These are phyloP conservation scores for Cyclocybe aegerita DNA, from an alignment of 768 basidiomycete species.

Conservation along the genomic window DNA sequence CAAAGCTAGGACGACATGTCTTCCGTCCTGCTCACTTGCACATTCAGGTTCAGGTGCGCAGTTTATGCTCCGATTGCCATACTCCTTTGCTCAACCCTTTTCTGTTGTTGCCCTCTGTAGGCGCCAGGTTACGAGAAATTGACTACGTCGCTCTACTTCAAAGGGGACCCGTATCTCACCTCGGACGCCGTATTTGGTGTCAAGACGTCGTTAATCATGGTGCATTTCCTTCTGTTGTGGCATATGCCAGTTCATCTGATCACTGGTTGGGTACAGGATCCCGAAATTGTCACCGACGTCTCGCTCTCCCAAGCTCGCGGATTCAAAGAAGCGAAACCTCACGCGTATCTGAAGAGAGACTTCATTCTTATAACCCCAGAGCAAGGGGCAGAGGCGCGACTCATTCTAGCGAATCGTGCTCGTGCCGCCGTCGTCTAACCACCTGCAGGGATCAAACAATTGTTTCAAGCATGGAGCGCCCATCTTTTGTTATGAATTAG, in stretches of 20 bases:
- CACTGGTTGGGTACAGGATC: conserved; percentile 5
- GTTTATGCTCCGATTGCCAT: background rate
- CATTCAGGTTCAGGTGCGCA: conserved; percentile 57
- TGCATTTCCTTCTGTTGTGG: conserved; percentile 30
- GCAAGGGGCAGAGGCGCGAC: conserved; percentile 24
- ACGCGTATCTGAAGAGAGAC: conserved; percentile 38
- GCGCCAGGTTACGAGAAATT: conserved; percentile 75
- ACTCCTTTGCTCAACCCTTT: background rate
- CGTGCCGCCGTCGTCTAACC: too few species aligned
- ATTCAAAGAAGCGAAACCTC: conserved; percentile 39
- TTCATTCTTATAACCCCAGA: conserved; percentile 42
- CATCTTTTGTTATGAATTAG: too few species aligned
- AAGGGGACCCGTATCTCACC: conserved; percentile 61
- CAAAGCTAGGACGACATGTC: conserved; percentile 61
- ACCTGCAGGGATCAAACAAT: too few species aligned
- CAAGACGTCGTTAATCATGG: conserved; percentile 74
- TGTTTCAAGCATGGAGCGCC: too few species aligned
- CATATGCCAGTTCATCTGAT: background rate
- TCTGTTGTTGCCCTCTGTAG: conserved; percentile 30
- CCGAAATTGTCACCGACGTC: conserved; percentile 50
- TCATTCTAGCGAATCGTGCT: too few species aligned
- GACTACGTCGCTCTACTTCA: conserved; percentile 71
- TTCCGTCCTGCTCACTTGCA: conserved; percentile 83
- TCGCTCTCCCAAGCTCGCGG: conserved; percentile 55
- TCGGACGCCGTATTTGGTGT: conserved; percentile 85